phyloP scores from a whole-genome alignment of 2,329 filamentous ascomycete species.

The Pestalotiopsis sp. region DNA sequence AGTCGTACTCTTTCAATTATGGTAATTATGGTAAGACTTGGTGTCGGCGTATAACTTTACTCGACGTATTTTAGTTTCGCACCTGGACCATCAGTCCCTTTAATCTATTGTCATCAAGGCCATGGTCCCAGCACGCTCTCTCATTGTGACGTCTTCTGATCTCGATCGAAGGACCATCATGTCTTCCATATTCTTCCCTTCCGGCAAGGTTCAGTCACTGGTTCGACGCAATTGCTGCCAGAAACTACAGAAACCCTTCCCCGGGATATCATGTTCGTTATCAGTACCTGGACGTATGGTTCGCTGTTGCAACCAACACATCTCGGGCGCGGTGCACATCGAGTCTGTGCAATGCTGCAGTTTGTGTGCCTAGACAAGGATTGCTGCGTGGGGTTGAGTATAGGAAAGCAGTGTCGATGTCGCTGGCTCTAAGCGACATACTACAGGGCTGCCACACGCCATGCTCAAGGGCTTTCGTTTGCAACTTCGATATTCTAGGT shows the following conservation, averaged over 20 bases:
- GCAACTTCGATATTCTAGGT: background rate
- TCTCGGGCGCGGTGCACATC: background rate
- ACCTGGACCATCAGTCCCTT: background rate
- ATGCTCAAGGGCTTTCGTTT: background rate
- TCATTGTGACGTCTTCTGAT: background rate
- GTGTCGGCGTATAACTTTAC: background rate
- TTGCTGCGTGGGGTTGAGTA: background rate
- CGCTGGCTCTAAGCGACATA: background rate
- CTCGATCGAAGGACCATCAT: background rate
- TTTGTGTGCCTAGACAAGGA: background rate
- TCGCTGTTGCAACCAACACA: background rate
- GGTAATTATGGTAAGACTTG: background rate
- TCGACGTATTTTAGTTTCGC: background rate
- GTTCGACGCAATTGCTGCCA: too few relatives aligned
- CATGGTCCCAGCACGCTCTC: background rate
- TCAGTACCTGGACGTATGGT: background rate
- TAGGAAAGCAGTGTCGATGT: background rate
- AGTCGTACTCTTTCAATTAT: background rate
- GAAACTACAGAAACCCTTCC: background rate
- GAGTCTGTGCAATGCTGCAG: background rate
- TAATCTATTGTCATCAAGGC: background rate
- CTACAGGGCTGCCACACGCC: background rate
- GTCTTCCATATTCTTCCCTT: background rate
- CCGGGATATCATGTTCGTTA: background rate
- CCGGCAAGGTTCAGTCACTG: background rate